Evolutionary conservation across 2,329 filamentous ascomycete genomes (phyloP), one percentile per base, ranked within the genome.

Genomic region (Neonectria magnoliae): DNA sequence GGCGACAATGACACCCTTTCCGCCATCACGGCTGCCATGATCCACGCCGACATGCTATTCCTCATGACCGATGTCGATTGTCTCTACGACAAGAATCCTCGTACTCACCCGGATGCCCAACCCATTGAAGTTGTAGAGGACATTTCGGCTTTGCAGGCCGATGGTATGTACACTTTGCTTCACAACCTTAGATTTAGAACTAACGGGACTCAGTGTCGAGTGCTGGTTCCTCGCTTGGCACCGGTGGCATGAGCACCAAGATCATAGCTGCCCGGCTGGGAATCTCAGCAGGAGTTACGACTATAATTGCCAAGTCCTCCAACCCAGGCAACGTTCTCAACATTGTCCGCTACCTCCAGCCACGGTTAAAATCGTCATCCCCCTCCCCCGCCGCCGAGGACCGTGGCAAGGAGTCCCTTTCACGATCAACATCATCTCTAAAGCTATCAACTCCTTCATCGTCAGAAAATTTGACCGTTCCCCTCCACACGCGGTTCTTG

Each of bases 1-100:
- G 96, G 96, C 71, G 96, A 99, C 84, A 99, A 99, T 74, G 96
- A 99, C 79, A 99, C 96, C 2, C 85, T 99, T 51, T 97, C 94
- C 13, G 96, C 96, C 62, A 98, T 99, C 72, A 97, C 96, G 0
- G 93, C 96, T 1, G 96, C 92, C 70, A 98, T 98, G 94, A 93
- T 98, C 20, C 93, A 97, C 75, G 96, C 96, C 55, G 94, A 99
- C 76, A 93, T 97, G 74, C 86, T 99, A 10, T 99, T 99, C 80
- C 86, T 99, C 68, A 98, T 99, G 96, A 99, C 96, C 1, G 96
- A 99, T 76, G 96, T 99, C 52, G 96, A 99, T 77, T 98, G 95
- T 76, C 84, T 99, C 13, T 99, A 99, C 79, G 94, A 97, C 79
- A 96, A 95, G 80, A 99, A 99, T 73, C 96, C 96, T 1, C 88